Conservation (phyloP, 2,329 filamentous ascomycete genomes). For the Colletotrichum cereale region DNA sequence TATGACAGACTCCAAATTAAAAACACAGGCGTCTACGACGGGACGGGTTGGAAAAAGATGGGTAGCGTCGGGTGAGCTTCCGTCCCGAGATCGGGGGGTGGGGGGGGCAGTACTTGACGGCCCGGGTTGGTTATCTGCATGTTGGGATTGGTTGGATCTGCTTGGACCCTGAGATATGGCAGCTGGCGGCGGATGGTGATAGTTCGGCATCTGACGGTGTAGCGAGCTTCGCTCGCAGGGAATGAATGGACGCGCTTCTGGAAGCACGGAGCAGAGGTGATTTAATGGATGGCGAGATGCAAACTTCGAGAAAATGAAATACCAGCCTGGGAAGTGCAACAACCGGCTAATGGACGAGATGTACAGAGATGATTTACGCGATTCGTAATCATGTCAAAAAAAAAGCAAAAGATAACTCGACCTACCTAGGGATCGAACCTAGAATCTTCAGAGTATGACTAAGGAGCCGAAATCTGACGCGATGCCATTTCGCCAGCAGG, state of each 20-base stretch:
- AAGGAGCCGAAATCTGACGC: constrained; percentile 38
- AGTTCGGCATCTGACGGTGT: not conserved
- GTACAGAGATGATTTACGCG: not conserved
- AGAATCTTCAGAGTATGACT: constrained; percentile 38
- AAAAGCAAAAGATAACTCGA: not conserved
- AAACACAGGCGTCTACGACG: constrained; percentile 1
- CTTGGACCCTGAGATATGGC: not conserved
- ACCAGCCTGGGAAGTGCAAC: not conserved
- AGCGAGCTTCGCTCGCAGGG: not conserved
- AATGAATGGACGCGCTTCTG: not conserved
- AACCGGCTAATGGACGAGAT: not conserved
- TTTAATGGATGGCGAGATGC: not conserved
- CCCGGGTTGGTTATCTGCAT: not conserved
- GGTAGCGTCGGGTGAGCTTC: constrained; percentile 38
- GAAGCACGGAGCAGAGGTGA: not conserved
- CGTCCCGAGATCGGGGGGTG: constrained; percentile 38
- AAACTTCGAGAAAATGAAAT: not conserved
- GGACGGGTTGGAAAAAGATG: constrained; percentile 24
- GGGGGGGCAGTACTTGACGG: not conserved
- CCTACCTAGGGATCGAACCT: constrained; percentile 40
- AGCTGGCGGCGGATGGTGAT: not conserved
- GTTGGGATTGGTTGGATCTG: not conserved
- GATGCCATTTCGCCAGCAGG: constrained; percentile 41
- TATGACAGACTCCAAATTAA: not conserved
- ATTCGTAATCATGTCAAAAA: not conserved